These are phyloP conservation scores for Psilocybe subaeruginosa DNA, from an alignment of 768 basidiomycete genomes.

Conservation along the genomic window DNA sequence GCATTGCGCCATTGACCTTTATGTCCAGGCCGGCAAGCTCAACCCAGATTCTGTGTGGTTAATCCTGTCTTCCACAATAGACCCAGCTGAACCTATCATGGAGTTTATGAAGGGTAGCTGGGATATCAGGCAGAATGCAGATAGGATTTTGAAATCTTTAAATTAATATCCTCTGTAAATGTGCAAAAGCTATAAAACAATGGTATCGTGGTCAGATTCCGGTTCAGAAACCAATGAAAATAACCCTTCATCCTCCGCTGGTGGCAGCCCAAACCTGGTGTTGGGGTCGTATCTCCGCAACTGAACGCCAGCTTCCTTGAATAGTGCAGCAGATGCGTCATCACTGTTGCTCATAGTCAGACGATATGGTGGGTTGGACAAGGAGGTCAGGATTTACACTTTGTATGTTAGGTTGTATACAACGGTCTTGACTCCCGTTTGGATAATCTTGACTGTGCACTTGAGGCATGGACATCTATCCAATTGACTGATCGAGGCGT, in stretches of 20 bases:
- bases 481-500: background rate
- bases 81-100: slow-evolving; percentile 41
- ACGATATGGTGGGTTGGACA: background rate
- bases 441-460: slow-evolving; percentile 97
- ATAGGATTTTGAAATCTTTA: slow-evolving; percentile 33
- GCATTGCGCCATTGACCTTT: slow-evolving; percentile 63
- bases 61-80: slow-evolving; percentile 59
- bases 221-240: slow-evolving; percentile 18
- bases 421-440: slow-evolving; percentile 88
- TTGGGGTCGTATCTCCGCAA: slow-evolving; percentile 71
- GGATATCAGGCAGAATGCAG: slow-evolving; percentile 57
- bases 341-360: slow-evolving; percentile 50
- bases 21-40: slow-evolving; percentile 54
- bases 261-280: slow-evolving; percentile 27
- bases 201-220: slow-evolving; percentile 9
- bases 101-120: slow-evolving; percentile 62
- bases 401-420: slow-evolving; percentile 96
- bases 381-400: slow-evolving; percentile 63
- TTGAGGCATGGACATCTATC: slow-evolving; percentile 94
- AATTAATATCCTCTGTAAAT: slow-evolving; percentile 13
- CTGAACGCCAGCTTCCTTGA: slow-evolving; percentile 82
- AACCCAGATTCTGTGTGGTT: slow-evolving; percentile 90
- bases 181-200: slow-evolving; percentile 12
- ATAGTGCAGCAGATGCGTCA: slow-evolving; percentile 76
- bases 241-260: slow-evolving; percentile 29